Base-by-base conservation (phyloP, 179 eudicot genomes). In the Silene coronaria region DNA sequence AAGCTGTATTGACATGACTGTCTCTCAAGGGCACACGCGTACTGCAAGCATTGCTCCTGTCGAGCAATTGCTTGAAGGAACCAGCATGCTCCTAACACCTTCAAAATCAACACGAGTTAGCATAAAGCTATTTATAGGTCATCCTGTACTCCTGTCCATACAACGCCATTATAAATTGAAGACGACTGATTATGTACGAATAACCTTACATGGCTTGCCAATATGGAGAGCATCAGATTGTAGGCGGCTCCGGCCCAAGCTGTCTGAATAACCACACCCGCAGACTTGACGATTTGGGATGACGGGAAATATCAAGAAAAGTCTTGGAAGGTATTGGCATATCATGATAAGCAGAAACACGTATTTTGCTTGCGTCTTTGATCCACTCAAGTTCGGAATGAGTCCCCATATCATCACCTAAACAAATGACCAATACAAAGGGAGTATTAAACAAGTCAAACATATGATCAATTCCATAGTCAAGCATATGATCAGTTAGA, bases 41-140 rank as follows among this genome's bases (percentile, higher is more conserved):
- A 67, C 66, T 67, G 85, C 98, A 97, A 93, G 81, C 97, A 93
- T 21, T 85, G 77, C 75, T 86, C 86, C 75, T 89, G 89, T 24
- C 96, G 73, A 77, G 89, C 97, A 30, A 91, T 77, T 9, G 96
- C 83, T 73, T 90, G 66, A 21, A 91, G 84, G 78, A 90, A 93
- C 97, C 96, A 93, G 2, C 84, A 77, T 22, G 97, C 91, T 60
- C 98, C 98, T 78, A 93, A 69, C 81, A 89, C 89, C 96, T 93
- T 67, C 2, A 1, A 34, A 34, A 6, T 28, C 42, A 34, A 64
- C 24, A 58, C 22, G 11, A 21, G 1, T 58, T 34, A 34, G 42
- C 42, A 34, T 34, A 34, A 34, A 34, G 42, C 42, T 5, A 0
- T 34, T 34, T 34, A 34, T 34, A 9, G 42, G 9, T 34, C 9